phyloP scores from a whole-genome alignment of 2,329 filamentous ascomycete genomes.

The Moelleriella libera region DNA sequence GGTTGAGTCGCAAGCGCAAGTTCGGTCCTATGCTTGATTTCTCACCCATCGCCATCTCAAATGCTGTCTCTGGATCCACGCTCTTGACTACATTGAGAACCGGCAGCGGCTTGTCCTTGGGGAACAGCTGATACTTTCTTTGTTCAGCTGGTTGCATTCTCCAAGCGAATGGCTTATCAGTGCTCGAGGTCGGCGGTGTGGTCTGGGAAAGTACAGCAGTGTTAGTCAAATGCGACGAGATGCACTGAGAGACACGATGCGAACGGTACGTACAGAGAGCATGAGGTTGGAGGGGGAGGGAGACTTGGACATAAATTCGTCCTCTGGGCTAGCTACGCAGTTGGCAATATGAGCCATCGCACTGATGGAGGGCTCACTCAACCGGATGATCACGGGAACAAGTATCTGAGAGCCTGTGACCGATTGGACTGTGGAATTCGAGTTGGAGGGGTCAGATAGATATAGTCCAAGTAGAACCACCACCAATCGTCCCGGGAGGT shows the following conservation, averaged over 20 bases:
- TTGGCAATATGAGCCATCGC: conserved; percentile 51
- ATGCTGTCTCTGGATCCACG: conserved; percentile 35
- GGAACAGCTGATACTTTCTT: conserved; percentile 48
- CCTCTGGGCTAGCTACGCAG: conserved; percentile 37
- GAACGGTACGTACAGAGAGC: conserved; percentile 24
- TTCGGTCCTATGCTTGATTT: conserved; percentile 20
- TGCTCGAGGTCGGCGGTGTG: neutral
- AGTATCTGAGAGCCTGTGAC: neutral
- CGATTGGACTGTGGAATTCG: neutral
- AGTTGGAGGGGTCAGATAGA: neutral
- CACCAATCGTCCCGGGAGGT: neutral
- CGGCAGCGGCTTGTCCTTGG: conserved; percentile 33
- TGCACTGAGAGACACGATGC: no score
- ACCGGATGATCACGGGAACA: neutral
- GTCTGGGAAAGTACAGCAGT: conserved; percentile 3
- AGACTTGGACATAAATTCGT: conserved; percentile 36
- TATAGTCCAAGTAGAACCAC: neutral
- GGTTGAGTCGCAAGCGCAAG: conserved; percentile 39
- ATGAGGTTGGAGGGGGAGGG: conserved; percentile 29
- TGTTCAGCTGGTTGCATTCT: conserved; percentile 43
- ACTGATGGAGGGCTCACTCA: neutral
- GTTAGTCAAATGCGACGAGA: neutral
- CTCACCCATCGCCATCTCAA: conserved; percentile 26
- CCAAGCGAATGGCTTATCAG: conserved; percentile 38
- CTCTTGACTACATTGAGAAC: conserved; percentile 26